Base-by-base conservation (phyloP, 352 stramenopile species). In the Nothophytophthora sp. region DNA sequence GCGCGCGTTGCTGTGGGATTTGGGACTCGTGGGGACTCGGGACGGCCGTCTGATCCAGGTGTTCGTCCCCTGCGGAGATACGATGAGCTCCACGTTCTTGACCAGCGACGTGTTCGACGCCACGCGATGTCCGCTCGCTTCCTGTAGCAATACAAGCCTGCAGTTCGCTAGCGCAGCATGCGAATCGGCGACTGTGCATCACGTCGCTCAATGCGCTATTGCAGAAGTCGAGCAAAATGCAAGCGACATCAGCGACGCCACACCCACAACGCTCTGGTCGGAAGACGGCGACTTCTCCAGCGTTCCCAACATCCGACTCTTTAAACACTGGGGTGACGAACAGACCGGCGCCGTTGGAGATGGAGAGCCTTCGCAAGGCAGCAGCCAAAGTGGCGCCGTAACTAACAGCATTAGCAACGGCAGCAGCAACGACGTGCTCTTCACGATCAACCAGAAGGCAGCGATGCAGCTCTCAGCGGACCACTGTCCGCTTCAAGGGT, bases 1-100 rank as follows among this genome's bases (percentile, higher is more conserved):
- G 51, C 73, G 76, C 27, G 76, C 76, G 18, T 34, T 87, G 36
- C 49, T 87, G 27, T 87, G 73, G 73, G 76, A 87, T 38, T 39
- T 47, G 2, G 76, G 76, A 0, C 57, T 85, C 3, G 60, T 87
- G 11, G 55, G 73, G 51, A 70, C 70, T 2, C 61, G 43, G 23
- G 48, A 55, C 11, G 66, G 60, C 5, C 36, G 51, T 12, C 54
- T 82, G 6, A 54, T 81, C 7, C 76, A 87, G 35, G 60, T 87
- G 19, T 60, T 73, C 27, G 61, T 72, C n/a, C 62, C 60, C 19
- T 85, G 73, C 37, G 68, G 66, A 25, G 74, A 76, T 24, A 37
- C 63, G 32, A 85, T 85, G 76, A 50, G 29, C 32, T 55, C 67
- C 20, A 44, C 73, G 37, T 80, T 86, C 41, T 35, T 78, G 29